A percentile compares a stretch with the other conserved stretches of the same genome.
Evolutionary conservation across 2,329 filamentous ascomycete species (phyloP).

Genomic region (Mariannaea elegans): DNA sequence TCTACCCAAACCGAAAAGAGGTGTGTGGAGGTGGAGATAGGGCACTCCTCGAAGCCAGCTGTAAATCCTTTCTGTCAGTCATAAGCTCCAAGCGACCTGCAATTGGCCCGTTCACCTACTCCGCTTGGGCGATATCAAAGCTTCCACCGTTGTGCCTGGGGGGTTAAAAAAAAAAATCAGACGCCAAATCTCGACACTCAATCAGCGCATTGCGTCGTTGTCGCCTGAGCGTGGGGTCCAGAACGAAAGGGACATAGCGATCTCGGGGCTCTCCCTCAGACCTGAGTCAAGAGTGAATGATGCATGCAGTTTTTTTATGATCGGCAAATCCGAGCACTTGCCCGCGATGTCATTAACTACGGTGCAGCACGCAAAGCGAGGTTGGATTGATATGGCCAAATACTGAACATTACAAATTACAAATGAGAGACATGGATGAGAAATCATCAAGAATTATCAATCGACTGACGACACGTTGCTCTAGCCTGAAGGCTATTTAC

Average conservation of each 20-base stretch:
- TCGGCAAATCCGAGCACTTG: no score
- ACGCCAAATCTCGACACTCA: constrained; percentile 15
- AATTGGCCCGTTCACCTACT: constrained; percentile 31
- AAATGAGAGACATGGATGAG: no score
- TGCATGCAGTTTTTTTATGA: not conserved
- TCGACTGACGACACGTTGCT: not conserved
- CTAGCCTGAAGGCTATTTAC: not conserved
- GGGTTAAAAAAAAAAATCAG: not conserved
- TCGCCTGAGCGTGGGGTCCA: constrained; percentile 9
- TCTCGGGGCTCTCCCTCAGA: constrained; percentile 1
- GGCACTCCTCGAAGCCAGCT: constrained; percentile 15
- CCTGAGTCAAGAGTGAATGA: not conserved
- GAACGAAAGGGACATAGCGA: not conserved
- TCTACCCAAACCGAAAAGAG: not conserved
- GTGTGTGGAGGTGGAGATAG: constrained; percentile 28
- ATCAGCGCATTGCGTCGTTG: constrained; percentile 2
- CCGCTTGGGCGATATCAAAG: constrained; percentile 34
- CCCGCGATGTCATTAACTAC: no score
- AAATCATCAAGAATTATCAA: constrained; percentile 1
- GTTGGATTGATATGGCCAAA: not conserved
- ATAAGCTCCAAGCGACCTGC: constrained; percentile 21
- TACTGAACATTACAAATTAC: not conserved
- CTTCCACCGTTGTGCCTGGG: no score
- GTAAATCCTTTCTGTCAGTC: constrained; percentile 38
- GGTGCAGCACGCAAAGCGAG: not conserved